Conservation (phyloP, 2,329 filamentous ascomycete genomes). For the Geosmithia flava region DNA sequence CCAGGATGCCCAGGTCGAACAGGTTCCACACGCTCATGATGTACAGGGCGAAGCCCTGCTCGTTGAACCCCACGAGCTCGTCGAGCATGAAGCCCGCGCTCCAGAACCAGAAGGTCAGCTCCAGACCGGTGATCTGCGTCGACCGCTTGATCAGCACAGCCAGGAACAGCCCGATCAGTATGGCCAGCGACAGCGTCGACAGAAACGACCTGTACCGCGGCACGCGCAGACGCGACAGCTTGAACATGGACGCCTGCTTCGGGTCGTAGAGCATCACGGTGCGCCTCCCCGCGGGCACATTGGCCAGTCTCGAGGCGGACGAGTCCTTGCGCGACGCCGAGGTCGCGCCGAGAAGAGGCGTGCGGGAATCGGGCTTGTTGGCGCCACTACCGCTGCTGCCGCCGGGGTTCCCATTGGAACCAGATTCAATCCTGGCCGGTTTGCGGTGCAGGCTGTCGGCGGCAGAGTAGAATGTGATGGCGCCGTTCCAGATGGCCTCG, state of each 20-base stretch:
- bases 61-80: conserved; percentile 89
- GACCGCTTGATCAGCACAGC: conserved; percentile 69
- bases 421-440: conserved; percentile 5
- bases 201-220: conserved; percentile 86
- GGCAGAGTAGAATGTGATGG: conserved; percentile 84
- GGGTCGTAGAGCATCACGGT: conserved; percentile 85
- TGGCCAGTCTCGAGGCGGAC: conserved; percentile 6
- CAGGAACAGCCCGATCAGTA: conserved; percentile 75
- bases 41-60: conserved; percentile 91
- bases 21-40: conserved; percentile 98
- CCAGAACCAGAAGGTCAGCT: conserved; percentile 95
- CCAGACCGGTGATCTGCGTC: conserved; percentile 67
- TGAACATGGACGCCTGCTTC: conserved; percentile 78
- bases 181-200: conserved; percentile 75
- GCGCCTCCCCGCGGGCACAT: conserved; percentile 41
- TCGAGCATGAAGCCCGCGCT: conserved; percentile 95
- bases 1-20: conserved; percentile 81
- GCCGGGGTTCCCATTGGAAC: too few species aligned
- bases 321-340: conserved; percentile 10
- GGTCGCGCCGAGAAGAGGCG: conserved; percentile 33
- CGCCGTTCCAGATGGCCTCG: conserved; percentile 95
- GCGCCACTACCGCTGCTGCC: conserved; percentile 11
- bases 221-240: conserved; percentile 79
- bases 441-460: conserved; percentile 73
- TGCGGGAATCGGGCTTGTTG: conserved; percentile 29